phyloP scores from a whole-genome alignment of 2,329 filamentous ascomycete species.

The Cytospora chrysosperma region DNA sequence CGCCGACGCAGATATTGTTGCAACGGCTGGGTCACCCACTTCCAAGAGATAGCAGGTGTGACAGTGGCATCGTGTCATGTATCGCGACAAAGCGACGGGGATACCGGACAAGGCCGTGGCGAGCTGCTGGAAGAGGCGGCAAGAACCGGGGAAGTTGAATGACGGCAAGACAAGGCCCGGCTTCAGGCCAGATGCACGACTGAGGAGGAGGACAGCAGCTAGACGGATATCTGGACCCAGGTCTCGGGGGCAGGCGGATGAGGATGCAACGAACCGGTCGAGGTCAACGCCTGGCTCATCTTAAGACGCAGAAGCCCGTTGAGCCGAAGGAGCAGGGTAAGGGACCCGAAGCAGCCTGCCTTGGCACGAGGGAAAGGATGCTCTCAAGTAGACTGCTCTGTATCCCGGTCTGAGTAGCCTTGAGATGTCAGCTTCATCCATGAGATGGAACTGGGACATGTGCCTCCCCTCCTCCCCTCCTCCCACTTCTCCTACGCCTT shows the following conservation, averaged over 20 bases:
- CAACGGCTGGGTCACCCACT: slow-evolving; percentile 14
- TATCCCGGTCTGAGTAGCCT: neutral
- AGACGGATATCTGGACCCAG: neutral
- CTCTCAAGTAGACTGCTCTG: neutral
- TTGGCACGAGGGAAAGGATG: slow-evolving; percentile 16
- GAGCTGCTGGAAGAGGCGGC: neutral
- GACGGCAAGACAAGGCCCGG: neutral
- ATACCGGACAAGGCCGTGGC: neutral
- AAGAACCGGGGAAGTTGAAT: neutral
- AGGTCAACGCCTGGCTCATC: neutral
- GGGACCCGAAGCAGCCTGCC: slow-evolving; percentile 15
- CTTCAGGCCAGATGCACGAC: neutral
- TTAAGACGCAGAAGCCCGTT: slow-evolving; percentile 10
- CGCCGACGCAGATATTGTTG: slow-evolving; percentile 2
- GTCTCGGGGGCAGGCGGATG: neutral
- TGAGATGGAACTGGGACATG: neutral
- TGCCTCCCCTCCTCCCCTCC: neutral
- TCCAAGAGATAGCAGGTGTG: slow-evolving; percentile 12
- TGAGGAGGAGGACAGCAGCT: neutral
- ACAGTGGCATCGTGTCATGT: slow-evolving; percentile 11
- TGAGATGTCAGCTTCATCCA: neutral
- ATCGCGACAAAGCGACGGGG: neutral
- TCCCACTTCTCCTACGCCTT: too few species aligned
- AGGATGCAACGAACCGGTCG: slow-evolving; percentile 16
- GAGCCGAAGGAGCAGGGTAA: slow-evolving; percentile 4